Evolutionary conservation across 1,139 yeast genomes (phyloP), one percentile per base, ranked within the genome.

Genomic region (Pichia inconspicua): DNA sequence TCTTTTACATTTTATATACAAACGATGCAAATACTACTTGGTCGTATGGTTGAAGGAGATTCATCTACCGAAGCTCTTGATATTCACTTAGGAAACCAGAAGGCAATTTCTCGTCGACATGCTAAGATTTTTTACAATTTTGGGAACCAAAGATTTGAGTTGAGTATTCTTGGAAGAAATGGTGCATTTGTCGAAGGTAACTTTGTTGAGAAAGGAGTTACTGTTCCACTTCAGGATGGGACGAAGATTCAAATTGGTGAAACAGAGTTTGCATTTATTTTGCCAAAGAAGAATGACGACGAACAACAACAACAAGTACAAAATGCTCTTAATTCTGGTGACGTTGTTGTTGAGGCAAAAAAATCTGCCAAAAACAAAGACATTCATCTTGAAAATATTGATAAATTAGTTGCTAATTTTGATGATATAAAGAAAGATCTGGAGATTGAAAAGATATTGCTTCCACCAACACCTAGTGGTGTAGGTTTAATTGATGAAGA

Each of bases 51-150:
- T 10, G 89, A 84, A 61, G 85, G 85, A 55, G 85, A 80, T 55
- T 52, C 61, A n/a, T 56, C 55, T 15, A 61, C 62, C 2, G 74
- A 80, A 60, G 75, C 86, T 38, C 92, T 88, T 12, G 97, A 90
- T 68, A 96, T 92, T 35, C 96, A 92, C 68, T 67, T 92, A 45
- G 95, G 96, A 11, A 80, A 87, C 12, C 85, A 89, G 42, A 90
- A 90, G 68, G 95, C 96, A 14, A 88, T 90, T 25, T 88, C 96
- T 9, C 72, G 97, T 61, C 73, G 89, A 50, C 98, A 92, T 65
- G 97, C 97, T 5, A 89, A 87, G 65, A 89, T 92, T 22, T 90
- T 89, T 63, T 92, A 90, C 68, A 90, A 92, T 63, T 92, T 92
- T 67, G 97, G 96, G 6, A 87, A 95, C 6, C 97, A 89, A 62